Evolutionary conservation across 2,329 filamentous ascomycete species (phyloP), one percentile per base, ranked within the genome.

Genomic region (Dactylellina drechsleri): DNA sequence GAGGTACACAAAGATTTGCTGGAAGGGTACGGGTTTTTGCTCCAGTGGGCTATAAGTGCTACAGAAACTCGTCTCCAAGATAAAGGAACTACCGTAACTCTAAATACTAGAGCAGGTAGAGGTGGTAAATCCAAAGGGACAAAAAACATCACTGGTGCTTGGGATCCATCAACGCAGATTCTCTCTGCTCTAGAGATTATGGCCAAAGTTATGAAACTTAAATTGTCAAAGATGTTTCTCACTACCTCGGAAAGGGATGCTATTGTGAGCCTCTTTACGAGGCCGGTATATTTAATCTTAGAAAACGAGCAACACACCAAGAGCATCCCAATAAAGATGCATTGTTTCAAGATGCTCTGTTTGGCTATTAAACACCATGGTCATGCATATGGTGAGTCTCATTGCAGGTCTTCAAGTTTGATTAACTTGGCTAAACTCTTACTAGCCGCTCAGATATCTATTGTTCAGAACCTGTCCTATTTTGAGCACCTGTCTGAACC

Each of bases 401-500:
- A 36, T 36, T 47, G 8, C 12, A 10, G 4, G 26, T 16, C 0
- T 45, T 12, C 13, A n/a, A 50, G 36, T 23, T 23, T n/a, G 43
- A 6, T 47, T 6, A 47, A 16, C 6, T 16, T 12, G 26, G 57
- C 16, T 8, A 52, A 20, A 20, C 8, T 20, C 79, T 79, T 76
- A 4, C 23, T 47, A 96, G 92, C 92, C 60, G 95, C 95, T 1
- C 95, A 99, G 85, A 98, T 96, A 56, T 96, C 93, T 53, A 96
- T 99, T 80, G 93, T 98, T 65, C 95, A 99, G 82, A 98, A 95
- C 81, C 84, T 99, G 78, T 97, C 95, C 4, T 99, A 99, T 81
- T 99, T 98, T 80, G 95, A 99, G 83, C 95, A 99, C 82, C 84
- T 99, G n/a, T 94, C 95, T 0, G 95, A 99, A 80, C 95, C 95